phyloP scores from a whole-genome alignment of 2,329 filamentous ascomycete genomes.

The Aaosphaeria pasadenensis region DNA sequence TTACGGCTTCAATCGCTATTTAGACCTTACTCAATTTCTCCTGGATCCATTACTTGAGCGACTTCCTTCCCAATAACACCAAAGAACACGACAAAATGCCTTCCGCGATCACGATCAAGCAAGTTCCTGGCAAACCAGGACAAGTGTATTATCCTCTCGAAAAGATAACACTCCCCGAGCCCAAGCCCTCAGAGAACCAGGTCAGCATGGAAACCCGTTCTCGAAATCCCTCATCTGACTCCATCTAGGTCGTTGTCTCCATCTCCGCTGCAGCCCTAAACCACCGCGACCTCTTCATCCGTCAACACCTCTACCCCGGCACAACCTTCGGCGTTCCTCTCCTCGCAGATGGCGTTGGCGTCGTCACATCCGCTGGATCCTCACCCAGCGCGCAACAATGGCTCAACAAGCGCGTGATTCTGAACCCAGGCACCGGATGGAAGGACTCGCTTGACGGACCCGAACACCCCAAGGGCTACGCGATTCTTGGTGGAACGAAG shows the following conservation, averaged over 20 bases:
- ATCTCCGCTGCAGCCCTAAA: conserved; percentile 82
- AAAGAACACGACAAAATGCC: conserved; percentile 37
- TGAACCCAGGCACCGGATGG: conserved; percentile 81
- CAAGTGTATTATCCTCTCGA: conserved; percentile 75
- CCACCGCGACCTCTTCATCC: conserved; percentile 92
- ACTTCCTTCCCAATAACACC: too few relatives aligned
- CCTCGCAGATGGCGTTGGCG: conserved; percentile 77
- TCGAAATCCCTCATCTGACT: background rate
- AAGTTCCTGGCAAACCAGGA: conserved; percentile 78
- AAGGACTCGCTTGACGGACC: conserved; percentile 67
- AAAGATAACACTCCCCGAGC: conserved; percentile 26
- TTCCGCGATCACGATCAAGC: conserved; percentile 60
- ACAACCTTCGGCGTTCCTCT: conserved; percentile 77
- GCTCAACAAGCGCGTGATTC: conserved; percentile 67
- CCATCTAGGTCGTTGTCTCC: conserved; percentile 67
- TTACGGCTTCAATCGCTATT: too few relatives aligned
- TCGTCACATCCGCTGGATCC: conserved; percentile 64
- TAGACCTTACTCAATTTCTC: too few relatives aligned
- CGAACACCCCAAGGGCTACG: conserved; percentile 59
- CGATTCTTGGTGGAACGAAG: conserved; percentile 68
- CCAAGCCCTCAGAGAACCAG: conserved; percentile 28
- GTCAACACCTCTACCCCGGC: conserved; percentile 85
- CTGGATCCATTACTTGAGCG: too few relatives aligned
- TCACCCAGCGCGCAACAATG: conserved; percentile 52
- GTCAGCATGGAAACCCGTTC: conserved; percentile 8